phyloP scores from a whole-genome alignment of 177 flowering plant species.

The Vitis hybrid region DNA sequence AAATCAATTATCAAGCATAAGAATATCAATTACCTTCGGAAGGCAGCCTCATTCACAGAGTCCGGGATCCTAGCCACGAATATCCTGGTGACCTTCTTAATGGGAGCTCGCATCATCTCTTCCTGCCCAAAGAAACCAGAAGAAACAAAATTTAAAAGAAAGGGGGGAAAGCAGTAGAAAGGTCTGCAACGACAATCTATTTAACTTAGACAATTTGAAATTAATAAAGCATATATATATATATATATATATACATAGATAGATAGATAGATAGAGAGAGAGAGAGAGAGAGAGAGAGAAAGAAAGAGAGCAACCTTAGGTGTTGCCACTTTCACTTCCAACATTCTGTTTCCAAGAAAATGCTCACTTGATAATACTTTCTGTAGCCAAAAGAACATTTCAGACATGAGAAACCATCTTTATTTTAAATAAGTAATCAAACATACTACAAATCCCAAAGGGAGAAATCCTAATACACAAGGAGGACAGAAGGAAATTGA shows the following conservation, averaged over 20 bases:
- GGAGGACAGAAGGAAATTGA: no score
- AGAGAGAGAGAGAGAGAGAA: no score
- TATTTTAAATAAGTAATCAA: not conserved
- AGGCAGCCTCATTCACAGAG: slow-evolving; percentile 72
- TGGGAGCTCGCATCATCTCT: slow-evolving; percentile 75
- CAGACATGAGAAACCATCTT: not conserved
- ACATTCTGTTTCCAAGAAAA: slow-evolving; percentile 72
- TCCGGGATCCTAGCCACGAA: slow-evolving; percentile 94
- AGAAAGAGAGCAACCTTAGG: slow-evolving; percentile 63
- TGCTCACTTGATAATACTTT: slow-evolving; percentile 73
- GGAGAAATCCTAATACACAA: no score
- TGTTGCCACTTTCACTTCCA: slow-evolving; percentile 99
- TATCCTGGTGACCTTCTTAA: slow-evolving; percentile 88
- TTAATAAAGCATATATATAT: no score
- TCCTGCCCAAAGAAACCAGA: slow-evolving; percentile 47
- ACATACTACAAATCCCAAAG: no score
- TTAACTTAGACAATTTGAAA: not conserved
- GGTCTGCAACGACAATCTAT: not conserved
- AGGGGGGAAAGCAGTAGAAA: not conserved
- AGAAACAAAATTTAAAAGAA: not conserved
- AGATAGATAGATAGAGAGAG: no score
- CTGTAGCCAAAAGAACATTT: slow-evolving; percentile 36
- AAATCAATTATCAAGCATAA: not conserved
- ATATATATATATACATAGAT: no score
- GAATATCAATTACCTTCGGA: slow-evolving; percentile 56